Evolutionary conservation across 2,329 filamentous ascomycete genomes (phyloP), one percentile per base, ranked within the genome.

Genomic region (Cryphonectria radicalis): DNA sequence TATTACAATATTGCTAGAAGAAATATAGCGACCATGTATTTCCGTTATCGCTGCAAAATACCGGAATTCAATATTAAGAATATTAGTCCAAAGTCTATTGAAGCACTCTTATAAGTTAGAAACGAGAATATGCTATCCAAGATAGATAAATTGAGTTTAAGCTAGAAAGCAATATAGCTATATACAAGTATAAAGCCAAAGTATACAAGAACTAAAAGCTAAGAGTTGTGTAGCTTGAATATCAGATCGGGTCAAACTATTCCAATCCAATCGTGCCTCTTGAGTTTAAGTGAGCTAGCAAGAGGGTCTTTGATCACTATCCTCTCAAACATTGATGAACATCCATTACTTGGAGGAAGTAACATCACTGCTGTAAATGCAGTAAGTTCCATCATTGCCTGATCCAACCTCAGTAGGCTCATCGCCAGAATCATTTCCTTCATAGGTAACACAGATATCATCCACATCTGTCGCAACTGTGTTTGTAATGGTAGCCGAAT

Each of bases 401-500:
- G 63, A 60, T 35, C 60, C 68, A 43, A 53, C 70, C 63, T 70
- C 70, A n/a, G 67, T 66, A 25, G 74, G 74, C 72, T 75, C 74
- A 10, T 70, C 67, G 22, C 62, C 67, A 43, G 13, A 43, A 32
- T 70, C 64, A 40, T 72, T 74, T 32, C 74, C 74, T n/a, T 65
- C 57, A 66, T 68, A 75, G n/a, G 32, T 65, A 40, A 69, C 69
- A 63, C 74, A 74, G 65, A 74, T 73, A 6, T 67, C 70, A 5
- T 67, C 63, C 42, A 74, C 73, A 13, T 67, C 72, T 40, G 68
- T 63, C 3, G 63, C 53, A 42, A 37, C 42, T 60, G 76, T 73
- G 63, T 67, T 70, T 42, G 66, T 74, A 35, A 74, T 69, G 2
- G 66, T 74, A 22, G 71, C 72, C 76, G 80, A 76, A 42, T 84